Base-by-base conservation (phyloP, 352 stramenopile species). In the Globisporangium canariense region DNA sequence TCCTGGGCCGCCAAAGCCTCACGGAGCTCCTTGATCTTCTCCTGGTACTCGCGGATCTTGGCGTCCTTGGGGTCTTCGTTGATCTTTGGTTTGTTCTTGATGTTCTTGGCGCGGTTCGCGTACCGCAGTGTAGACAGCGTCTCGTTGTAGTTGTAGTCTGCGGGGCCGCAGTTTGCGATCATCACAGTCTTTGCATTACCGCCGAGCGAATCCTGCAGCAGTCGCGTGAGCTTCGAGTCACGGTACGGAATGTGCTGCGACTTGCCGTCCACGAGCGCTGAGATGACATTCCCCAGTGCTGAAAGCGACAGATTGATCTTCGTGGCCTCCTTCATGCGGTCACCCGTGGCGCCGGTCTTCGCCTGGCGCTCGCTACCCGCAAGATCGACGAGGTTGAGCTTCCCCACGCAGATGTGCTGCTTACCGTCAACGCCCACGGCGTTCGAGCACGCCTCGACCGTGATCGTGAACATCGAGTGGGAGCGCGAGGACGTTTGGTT, bases 31-130 rank as follows among this genome's bases (percentile, higher is more conserved):
- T 95, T 78, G 71, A 99, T 99, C 69, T 99, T 92, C 22, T 99
- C 92, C 72, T 98, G 93, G 66, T 98, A 98, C 73, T 99, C 93
- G 20, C 93, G 82, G 30, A 99, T 93, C 91, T 98, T 98, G n/a
- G 96, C 90, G 68, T 99, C 96, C 67, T 99, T 99, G 0, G 95
- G 94, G 67, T 99, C 97, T 70, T 99, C 94, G 69, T 99, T 99
- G 58, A 99, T 98, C 63, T 97, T 97, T 1, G 97, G 97, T 60
- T 98, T 98, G 79, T 99, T 99, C 70, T 99, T 99, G 75, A 99
- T 99, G 75, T 99, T 99, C 85, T 99, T 99, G 34, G 98, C 97
- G 36, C 97, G 92, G 74, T 96, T 98, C 7, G 96, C 97, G 76
- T 99, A 99, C 22, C 93, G 83, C n/a, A 99, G 69, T 9, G 96